These are phyloP conservation scores for Colletotrichum lindemuthianum DNA, from an alignment of 2,329 filamentous ascomycete species.

Conservation along the genomic window DNA sequence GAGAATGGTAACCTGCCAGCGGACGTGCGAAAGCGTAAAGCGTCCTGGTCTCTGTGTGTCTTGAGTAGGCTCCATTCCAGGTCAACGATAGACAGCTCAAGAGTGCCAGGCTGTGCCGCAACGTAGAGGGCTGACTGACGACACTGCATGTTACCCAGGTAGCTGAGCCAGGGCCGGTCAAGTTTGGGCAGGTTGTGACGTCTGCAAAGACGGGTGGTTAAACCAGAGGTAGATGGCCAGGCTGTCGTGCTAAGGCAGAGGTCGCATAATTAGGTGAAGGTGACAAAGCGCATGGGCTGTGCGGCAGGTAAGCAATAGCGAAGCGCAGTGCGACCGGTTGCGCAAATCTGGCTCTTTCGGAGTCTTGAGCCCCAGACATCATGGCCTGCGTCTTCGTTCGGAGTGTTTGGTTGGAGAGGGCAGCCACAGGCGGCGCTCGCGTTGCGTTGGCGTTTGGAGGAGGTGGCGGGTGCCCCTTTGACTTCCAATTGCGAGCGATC, in stretches of 20 bases:
- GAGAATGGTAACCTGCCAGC: background rate
- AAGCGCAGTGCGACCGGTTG: conserved; percentile 24
- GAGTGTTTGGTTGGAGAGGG: background rate
- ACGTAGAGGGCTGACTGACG: background rate
- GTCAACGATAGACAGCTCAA: too few relatives aligned
- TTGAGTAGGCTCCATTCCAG: too few relatives aligned
- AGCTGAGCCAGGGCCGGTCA: conserved; percentile 5
- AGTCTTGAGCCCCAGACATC: background rate
- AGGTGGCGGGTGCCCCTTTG: background rate
- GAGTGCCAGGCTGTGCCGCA: background rate
- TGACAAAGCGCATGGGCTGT: conserved; percentile 1
- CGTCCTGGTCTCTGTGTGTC: too few relatives aligned
- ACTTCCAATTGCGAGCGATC: conserved; percentile 9
- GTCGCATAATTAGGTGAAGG: conserved; percentile 3
- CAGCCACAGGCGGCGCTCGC: conserved; percentile 4
- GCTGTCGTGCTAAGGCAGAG: background rate
- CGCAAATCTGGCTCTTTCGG: background rate
- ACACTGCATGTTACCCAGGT: background rate
- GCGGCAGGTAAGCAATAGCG: conserved; percentile 30
- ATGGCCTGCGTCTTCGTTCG: background rate
- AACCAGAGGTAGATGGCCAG: conserved; percentile 17
- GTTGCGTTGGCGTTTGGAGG: background rate
- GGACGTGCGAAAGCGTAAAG: too few relatives aligned
- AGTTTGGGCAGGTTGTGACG: conserved; percentile 16
- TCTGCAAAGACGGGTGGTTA: conserved; percentile 17